Evolutionary conservation across 2,329 filamentous ascomycete genomes (phyloP), one percentile per base, ranked within the genome.

Genomic region (Macroventuria anomochaeta): DNA sequence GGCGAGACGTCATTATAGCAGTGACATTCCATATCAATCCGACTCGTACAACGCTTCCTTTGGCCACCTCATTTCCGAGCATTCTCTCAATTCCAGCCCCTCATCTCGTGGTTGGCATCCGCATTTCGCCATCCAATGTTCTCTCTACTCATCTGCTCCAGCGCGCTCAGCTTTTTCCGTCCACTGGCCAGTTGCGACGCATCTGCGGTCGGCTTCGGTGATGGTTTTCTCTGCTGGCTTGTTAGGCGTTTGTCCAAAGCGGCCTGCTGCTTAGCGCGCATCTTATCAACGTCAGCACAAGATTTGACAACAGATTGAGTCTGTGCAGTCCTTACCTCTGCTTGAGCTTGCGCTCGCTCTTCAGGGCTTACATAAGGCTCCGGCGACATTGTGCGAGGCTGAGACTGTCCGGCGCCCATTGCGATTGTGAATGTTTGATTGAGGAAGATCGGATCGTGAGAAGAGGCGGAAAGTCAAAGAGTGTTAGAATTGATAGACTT

Each of bases 71-170:
- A 3, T 1, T 5, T 2, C n/a, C n/a, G 11, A 29, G 8, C 5
- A 8, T 23, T 8, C 25, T 39, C 28, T 65, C 50, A 71, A 37
- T 71, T 63, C 60, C 61, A 70, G 34, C 61, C 59, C 44, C 67
- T 59, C 41, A 71, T 48, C 17, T 66, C 64, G 7, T 63, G 59
- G 42, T 66, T 60, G 32, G 63, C 61, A 55, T 72, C 70, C 23
- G 61, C 63, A 32, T 64, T 67, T 37, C 69, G 62, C 61, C 63
- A 73, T 10, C 68, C 67, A 32, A 63, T 41, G 34, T 72, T 72
- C 55, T 72, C 68, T 39, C 48, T 65, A 39, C 68, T 71, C 57
- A 66, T 48, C 50, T 69, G 48, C 51, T 71, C 65, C 2, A 73
- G 56, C 20, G 68, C 65, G 32, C 42, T 68, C 18, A 54, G 39